Evolutionary conservation across 768 basidiomycete genomes (phyloP), one percentile per base, ranked within the genome.

Genomic region (Suillus plorans): DNA sequence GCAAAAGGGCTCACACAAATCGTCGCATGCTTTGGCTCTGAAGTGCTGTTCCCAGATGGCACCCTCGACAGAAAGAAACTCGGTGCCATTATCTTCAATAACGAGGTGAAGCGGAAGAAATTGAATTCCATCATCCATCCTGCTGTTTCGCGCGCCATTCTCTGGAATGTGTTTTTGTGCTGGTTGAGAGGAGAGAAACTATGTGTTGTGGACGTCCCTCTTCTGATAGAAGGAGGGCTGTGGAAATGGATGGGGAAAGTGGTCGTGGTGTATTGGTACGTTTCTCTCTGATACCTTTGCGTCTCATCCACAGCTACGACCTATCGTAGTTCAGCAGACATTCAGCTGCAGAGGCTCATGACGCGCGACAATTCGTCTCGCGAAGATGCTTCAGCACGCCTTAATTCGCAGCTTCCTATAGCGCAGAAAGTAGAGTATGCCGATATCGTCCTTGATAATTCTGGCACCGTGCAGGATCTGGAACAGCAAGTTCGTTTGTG

Each of bases 111-210:
- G 77, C 81, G 96, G 61, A 85, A 82, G 71, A 81, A 82, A 72
- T 78, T 99, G 64, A 98, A 98, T 69, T 73, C 78, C 8, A 96
- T 99, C 69, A 86, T 95, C 7, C 97, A 99, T 73, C 97, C 97
- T 5, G 90, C 92, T 0, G 93, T 99, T n/a, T 78, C 89, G 60
- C 82, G 84, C 66, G 87, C 84, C n/a, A 92, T 98, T 84, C 70
- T 90, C 12, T 84, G 83, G 82, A 80, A 80, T 60, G 84, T 96
- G 4, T 55, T 94, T 59, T 79, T 80, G 64, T 80, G 80, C 64
- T 99, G 96, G 94, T 57, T 94, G 55, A 78, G 77, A 47, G 97
- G 97, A 8, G 80, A 93, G 70, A 89, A 84, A 72, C 80, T 91
- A 45, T 92, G 90, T 66, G 82, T 98, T 3, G 77, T 99, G 68